A percentile compares a stretch with the other conserved stretches of the same genome.
These are phyloP conservation scores for Cladosporium austrohemisphaericum DNA, from an alignment of 2,329 filamentous ascomycete genomes.

Conservation along the genomic window DNA sequence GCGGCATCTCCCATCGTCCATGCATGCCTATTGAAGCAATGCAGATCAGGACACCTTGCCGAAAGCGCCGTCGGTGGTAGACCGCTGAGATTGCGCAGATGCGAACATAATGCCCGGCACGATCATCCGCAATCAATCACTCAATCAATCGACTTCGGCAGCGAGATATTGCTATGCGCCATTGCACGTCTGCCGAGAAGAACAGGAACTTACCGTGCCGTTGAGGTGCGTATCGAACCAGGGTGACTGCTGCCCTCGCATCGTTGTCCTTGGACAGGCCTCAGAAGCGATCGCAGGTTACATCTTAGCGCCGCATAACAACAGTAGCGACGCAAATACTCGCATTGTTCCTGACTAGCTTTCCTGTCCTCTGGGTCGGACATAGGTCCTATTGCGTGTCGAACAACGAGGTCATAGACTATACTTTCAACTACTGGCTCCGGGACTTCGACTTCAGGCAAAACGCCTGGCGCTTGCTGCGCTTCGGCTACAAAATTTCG, in stretches of 20 bases:
- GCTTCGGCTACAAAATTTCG: neutral
- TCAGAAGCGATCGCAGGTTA: no score
- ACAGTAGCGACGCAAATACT: no score
- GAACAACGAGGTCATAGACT: no score
- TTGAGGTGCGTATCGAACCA: neutral
- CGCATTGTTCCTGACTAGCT: neutral
- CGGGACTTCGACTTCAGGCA: constrained; percentile 6
- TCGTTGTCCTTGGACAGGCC: no score
- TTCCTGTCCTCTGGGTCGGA: constrained; percentile 2
- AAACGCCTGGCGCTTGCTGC: neutral
- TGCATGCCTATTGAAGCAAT: constrained; percentile 10
- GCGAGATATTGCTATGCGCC: constrained; percentile 6
- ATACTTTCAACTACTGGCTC: neutral
- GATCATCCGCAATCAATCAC: constrained; percentile 3
- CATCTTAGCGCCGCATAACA: no score
- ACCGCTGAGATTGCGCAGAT: neutral
- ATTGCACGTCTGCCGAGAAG: constrained; percentile 3
- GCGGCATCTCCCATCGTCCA: neutral
- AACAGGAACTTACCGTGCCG: neutral
- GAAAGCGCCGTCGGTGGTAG: neutral
- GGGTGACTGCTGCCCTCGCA: no score
- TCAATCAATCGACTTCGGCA: no score
- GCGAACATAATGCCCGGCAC: neutral
- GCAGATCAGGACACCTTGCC: constrained; percentile 9
- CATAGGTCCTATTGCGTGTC: constrained; percentile 1